Percentiles rank a stretch among this genome's conserved stretches.
These are phyloP conservation scores for Knufia fluminis DNA, from an alignment of 2,329 filamentous ascomycete genomes.

Conservation along the genomic window DNA sequence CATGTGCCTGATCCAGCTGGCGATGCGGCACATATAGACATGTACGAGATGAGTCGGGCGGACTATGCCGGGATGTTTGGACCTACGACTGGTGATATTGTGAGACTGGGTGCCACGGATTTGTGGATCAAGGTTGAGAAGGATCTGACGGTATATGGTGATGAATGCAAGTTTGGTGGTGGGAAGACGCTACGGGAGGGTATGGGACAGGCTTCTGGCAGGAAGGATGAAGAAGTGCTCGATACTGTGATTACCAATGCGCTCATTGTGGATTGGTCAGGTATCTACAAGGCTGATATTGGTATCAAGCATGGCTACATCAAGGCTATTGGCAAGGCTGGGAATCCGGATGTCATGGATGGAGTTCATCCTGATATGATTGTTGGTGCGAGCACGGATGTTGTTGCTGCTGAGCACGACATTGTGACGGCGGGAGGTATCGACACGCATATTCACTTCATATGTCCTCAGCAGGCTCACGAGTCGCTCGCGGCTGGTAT, in stretches of 20 bases:
- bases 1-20: conserved; percentile 60
- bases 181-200: conserved; percentile 90
- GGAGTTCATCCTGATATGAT: conserved; percentile 70
- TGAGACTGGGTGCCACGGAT: conserved; percentile 73
- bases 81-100: conserved; percentile 77
- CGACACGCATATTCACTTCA: conserved; percentile 87
- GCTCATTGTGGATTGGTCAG: conserved; percentile 78
- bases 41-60: conserved; percentile 63
- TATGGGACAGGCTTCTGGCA: conserved; percentile 84
- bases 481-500: conserved; percentile 79
- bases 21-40: conserved; percentile 48
- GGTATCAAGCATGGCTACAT: conserved; percentile 83
- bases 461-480: conserved; percentile 83
- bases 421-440: conserved; percentile 87
- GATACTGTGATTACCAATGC: conserved; percentile 87
- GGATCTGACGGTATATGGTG: conserved; percentile 74
- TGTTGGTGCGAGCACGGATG: conserved; percentile 80
- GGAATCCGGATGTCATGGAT: conserved; percentile 96
- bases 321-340: conserved; percentile 83
- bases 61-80: conserved; percentile 87
- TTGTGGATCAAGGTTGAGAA: conserved; percentile 86
- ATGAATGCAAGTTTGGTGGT: conserved; percentile 91
- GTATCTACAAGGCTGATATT: conserved; percentile 95
- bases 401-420: conserved; percentile 80
- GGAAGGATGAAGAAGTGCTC: conserved; percentile 60